Base-by-base conservation (phyloP, 2,329 filamentous ascomycete genomes). In the Didymosphaeria variabile region DNA sequence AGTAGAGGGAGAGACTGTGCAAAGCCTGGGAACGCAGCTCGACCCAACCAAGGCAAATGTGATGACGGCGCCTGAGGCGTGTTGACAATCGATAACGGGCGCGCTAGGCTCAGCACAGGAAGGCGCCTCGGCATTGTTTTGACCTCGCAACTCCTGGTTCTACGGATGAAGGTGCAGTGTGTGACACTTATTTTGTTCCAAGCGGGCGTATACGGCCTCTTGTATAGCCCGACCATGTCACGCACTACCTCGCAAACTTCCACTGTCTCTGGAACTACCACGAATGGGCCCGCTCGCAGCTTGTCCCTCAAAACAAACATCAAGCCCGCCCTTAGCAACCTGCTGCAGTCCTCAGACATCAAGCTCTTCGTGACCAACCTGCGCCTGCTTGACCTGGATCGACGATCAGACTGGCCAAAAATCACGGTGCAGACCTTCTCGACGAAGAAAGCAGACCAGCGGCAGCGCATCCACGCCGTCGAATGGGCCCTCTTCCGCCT, bases 401-500 rank as follows among this genome's bases (percentile, higher is more conserved):
- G 85, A 53, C 85, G 85, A 0, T 82, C 87, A 0, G 93, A 96
- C 79, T 97, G 94, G 91, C 94, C 94, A 0, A 84, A 80, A 19
- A 91, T 97, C 59, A 88, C 87, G 1, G 75, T 84, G 0, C 84
- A 89, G 53, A 91, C 90, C 2, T 92, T 98, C 73, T 87, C 87
- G 3, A 82, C 84, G 4, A 88, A 85, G 59, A 86, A 91, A 70
- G 88, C 90, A 64, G 91, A 91, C 56, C 91, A 94, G 77, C 95
- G 94, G 79, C 90, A 90, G 77, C 88, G 94, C 56, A 89, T 97
- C 40, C 88, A 91, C 69, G 88, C 88, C 61, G 88, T 94, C 40
- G 95, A 99, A 81, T 98, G 94, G 93, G 88, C 90, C 0, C 82
- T 98, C n/a, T 97, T 91, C 77, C 90, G 92, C 55, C 85, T 99